phyloP scores from a whole-genome alignment of 2,329 filamentous ascomycete genomes.

The Alternaria alternata region DNA sequence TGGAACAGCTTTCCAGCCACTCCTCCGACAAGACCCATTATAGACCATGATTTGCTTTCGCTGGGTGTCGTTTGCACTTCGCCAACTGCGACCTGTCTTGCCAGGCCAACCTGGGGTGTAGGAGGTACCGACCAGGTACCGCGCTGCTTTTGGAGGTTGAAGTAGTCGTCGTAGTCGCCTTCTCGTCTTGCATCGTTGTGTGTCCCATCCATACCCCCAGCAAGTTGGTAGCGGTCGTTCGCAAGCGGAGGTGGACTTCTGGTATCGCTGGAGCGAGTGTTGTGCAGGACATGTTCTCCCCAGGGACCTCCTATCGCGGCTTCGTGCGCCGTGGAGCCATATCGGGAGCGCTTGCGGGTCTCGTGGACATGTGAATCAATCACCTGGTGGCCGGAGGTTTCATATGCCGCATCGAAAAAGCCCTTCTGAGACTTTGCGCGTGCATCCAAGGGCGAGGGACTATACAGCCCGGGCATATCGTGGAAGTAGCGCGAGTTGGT shows the following conservation, averaged over 20 bases:
- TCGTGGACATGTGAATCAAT: slow-evolving; percentile 38
- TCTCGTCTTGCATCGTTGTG: slow-evolving; percentile 47
- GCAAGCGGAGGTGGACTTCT: slow-evolving; percentile 57
- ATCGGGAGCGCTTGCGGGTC: slow-evolving; percentile 44
- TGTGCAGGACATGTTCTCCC: slow-evolving; percentile 26
- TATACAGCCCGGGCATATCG: slow-evolving; percentile 43
- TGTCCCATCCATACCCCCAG: slow-evolving; percentile 59
- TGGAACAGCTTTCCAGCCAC: slow-evolving; percentile 82
- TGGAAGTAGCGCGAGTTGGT: slow-evolving; percentile 25
- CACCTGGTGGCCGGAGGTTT: slow-evolving; percentile 41
- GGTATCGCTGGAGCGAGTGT: slow-evolving; percentile 33
- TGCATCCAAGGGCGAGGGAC: slow-evolving; percentile 26
- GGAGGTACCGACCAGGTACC: slow-evolving; percentile 47
- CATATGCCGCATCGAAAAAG: slow-evolving; percentile 34
- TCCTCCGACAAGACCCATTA: slow-evolving; percentile 69
- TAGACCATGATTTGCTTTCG: slow-evolving; percentile 39
- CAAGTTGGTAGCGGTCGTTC: slow-evolving; percentile 61
- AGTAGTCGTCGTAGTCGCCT: slow-evolving; percentile 56
- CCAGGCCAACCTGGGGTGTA: slow-evolving; percentile 30
- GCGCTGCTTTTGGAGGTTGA: slow-evolving; percentile 46
- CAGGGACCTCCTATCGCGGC: slow-evolving; percentile 27
- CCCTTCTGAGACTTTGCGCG: slow-evolving; percentile 24
- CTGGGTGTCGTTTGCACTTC: slow-evolving; percentile 29
- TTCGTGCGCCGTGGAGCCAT: slow-evolving; percentile 25
- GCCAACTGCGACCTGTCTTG: slow-evolving; percentile 20